Percentiles rank a stretch among this genome's conserved stretches.
Conservation (phyloP, 768 basidiomycete species). For the Psilocybe subaeruginosa region DNA sequence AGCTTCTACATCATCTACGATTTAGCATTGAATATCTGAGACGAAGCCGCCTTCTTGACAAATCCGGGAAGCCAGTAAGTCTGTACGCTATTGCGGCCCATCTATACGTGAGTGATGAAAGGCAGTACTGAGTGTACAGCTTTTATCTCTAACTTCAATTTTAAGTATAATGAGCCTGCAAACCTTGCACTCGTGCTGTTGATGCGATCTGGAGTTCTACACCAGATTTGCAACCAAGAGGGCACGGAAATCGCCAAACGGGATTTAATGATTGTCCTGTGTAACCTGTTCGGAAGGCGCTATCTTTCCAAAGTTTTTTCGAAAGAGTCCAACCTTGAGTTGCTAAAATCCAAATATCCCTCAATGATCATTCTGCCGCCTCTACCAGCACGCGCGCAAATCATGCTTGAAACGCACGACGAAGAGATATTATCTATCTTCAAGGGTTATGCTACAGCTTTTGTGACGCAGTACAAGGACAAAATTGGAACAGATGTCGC, state of each 20-base stretch:
- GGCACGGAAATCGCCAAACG: constrained; percentile 43
- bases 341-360: constrained; percentile 46
- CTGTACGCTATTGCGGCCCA: constrained; percentile 57
- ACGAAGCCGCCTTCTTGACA: constrained; percentile 55
- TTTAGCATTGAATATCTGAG: constrained; percentile 76
- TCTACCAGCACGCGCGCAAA: constrained; percentile 39
- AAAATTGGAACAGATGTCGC: constrained; percentile 43
- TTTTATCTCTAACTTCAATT: background rate
- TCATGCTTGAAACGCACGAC: constrained; percentile 49
- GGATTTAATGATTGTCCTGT: constrained; percentile 57
- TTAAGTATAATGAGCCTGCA: constrained; percentile 64
- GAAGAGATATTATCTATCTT: constrained; percentile 56
- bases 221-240: constrained; percentile 51
- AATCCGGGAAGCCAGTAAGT: constrained; percentile 58
- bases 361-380: constrained; percentile 61
- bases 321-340: constrained; percentile 34
- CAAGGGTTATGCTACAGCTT: constrained; percentile 54
- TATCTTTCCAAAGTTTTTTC: constrained; percentile 50
- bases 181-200: constrained; percentile 68
- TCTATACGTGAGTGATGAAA: constrained; percentile 41
- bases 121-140: background rate
- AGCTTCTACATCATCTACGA: constrained; percentile 65
- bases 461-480: constrained; percentile 38
- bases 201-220: constrained; percentile 59
- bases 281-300: constrained; percentile 69